These are phyloP conservation scores for Pascua guehoae DNA, from an alignment of 1,284 basidiomycete genomes.

Conservation along the genomic window DNA sequence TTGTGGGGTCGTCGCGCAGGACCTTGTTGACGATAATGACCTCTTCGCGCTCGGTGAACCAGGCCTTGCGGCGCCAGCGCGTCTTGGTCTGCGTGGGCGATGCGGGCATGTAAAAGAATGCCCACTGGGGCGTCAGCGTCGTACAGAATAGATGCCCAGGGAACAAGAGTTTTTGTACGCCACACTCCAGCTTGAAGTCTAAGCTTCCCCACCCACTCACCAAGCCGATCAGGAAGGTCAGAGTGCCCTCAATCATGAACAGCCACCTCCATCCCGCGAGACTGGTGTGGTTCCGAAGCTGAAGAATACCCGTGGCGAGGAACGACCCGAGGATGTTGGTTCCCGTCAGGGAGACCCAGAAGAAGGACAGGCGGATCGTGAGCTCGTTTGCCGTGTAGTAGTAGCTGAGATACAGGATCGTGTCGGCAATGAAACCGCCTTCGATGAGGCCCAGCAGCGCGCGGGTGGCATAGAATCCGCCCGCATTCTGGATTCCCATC, in stretches of 20 bases:
- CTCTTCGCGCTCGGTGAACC: slow-evolving; percentile 51
- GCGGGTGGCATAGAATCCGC: slow-evolving; percentile 39
- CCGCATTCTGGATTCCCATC: slow-evolving; percentile 23
- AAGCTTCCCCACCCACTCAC: no score
- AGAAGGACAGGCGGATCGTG: slow-evolving; percentile 43
- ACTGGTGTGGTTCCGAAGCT: slow-evolving; percentile 34
- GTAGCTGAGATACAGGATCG: slow-evolving; percentile 48
- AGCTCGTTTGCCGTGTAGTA: slow-evolving; percentile 33
- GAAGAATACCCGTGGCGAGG: slow-evolving; percentile 41
- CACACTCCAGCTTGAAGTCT: no score
- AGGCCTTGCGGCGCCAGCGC: slow-evolving; percentile 30
- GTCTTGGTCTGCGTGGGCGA: slow-evolving; percentile 40
- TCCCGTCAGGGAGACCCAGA: slow-evolving; percentile 36
- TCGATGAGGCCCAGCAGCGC: slow-evolving; percentile 40
- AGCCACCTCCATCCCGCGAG: slow-evolving; percentile 42
- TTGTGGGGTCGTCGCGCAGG: slow-evolving; percentile 50
- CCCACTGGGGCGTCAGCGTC: slow-evolving; percentile 4
- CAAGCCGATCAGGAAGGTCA: slow-evolving; percentile 41
- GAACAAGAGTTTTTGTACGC: no score
- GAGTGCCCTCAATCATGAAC: slow-evolving; percentile 35
- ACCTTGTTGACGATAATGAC: slow-evolving; percentile 51
- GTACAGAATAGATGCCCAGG: no score
- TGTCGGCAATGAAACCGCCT: slow-evolving; percentile 49
- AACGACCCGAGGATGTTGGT: slow-evolving; percentile 36
- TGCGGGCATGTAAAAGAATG: slow-evolving; percentile 41